A percentile compares a stretch with the other conserved stretches of the same genome.
Conservation (phyloP, 2,329 filamentous ascomycete species). For the Phialemoniopsis sp. region DNA sequence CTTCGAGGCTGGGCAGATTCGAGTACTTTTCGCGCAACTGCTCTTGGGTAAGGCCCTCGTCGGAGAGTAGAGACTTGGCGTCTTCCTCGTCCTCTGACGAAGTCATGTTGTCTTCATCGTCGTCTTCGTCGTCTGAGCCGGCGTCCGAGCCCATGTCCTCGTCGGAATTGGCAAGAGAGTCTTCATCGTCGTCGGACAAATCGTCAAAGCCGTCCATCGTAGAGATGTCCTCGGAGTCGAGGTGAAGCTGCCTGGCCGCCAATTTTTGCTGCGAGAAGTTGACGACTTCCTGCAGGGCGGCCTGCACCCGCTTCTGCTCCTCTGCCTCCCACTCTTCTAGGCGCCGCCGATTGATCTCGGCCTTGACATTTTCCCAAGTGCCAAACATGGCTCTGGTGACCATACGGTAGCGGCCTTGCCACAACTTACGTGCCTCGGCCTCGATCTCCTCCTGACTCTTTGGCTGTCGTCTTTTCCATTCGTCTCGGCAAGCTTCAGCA, state of each 20-base stretch:
- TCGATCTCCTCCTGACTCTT: slow-evolving; percentile 79
- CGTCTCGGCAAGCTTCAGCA: slow-evolving; percentile 73
- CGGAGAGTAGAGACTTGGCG: slow-evolving; percentile 43
- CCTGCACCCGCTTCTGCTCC: slow-evolving; percentile 60
- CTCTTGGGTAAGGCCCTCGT: slow-evolving; percentile 65
- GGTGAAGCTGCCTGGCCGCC: slow-evolving; percentile 51
- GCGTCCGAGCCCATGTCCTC: slow-evolving; percentile 36
- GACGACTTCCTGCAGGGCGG: slow-evolving; percentile 69
- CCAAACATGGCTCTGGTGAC: slow-evolving; percentile 55
- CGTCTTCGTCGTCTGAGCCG: slow-evolving; percentile 28
- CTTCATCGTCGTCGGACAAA: slow-evolving; percentile 22
- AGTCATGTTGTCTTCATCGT: slow-evolving; percentile 56
- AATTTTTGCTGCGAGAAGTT: slow-evolving; percentile 67
- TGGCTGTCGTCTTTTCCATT: slow-evolving; percentile 69
- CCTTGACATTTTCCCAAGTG: slow-evolving; percentile 62
- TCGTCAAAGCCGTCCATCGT: slow-evolving; percentile 44
- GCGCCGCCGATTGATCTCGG: slow-evolving; percentile 56
- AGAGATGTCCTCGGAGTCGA: slow-evolving; percentile 46
- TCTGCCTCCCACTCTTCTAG: slow-evolving; percentile 61
- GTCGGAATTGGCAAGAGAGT: slow-evolving; percentile 34
- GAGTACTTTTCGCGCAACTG: slow-evolving; percentile 67
- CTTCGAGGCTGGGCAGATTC: slow-evolving; percentile 49
- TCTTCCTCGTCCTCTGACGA: slow-evolving; percentile 60
- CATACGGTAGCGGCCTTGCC: slow-evolving; percentile 65
- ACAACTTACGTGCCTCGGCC: slow-evolving; percentile 67